Conservation (phyloP, 208 protist species). For the Acanthamoeba royreba region DNA sequence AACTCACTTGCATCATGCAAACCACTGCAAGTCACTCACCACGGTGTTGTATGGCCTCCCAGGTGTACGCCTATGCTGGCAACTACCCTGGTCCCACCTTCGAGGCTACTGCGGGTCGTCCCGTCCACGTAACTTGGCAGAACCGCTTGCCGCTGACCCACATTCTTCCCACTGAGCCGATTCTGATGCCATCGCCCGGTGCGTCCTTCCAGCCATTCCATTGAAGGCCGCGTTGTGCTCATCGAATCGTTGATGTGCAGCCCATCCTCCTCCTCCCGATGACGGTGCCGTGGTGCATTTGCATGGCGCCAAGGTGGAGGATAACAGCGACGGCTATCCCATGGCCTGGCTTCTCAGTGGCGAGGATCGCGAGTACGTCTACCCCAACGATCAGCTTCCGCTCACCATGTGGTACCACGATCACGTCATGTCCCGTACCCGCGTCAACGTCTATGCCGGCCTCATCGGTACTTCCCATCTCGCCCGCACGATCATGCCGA, state of each 20-base stretch:
- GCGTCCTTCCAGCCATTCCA: neutral
- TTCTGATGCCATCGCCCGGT: neutral
- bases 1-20: neutral
- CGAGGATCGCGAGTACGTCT: neutral
- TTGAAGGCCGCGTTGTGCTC: no score
- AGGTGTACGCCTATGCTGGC: neutral
- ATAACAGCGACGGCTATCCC: neutral
- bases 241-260: neutral
- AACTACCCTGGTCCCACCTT: neutral
- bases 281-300: neutral
- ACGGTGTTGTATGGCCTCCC: neutral
- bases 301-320: neutral
- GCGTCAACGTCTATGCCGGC: conserved; percentile 28
- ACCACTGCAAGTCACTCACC: neutral
- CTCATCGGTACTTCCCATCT: neutral
- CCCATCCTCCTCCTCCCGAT: no score
- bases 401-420: conserved; percentile 35
- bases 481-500: neutral
- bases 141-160: neutral
- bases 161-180: neutral
- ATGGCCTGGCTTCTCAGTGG: neutral
- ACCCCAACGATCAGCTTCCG: conserved; percentile 19
- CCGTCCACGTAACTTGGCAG: neutral
- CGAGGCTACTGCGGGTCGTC: neutral
- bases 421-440: conserved; percentile 25